phyloP scores from a whole-genome alignment of 306 rosid genomes.

The Arachis hypogaea region DNA sequence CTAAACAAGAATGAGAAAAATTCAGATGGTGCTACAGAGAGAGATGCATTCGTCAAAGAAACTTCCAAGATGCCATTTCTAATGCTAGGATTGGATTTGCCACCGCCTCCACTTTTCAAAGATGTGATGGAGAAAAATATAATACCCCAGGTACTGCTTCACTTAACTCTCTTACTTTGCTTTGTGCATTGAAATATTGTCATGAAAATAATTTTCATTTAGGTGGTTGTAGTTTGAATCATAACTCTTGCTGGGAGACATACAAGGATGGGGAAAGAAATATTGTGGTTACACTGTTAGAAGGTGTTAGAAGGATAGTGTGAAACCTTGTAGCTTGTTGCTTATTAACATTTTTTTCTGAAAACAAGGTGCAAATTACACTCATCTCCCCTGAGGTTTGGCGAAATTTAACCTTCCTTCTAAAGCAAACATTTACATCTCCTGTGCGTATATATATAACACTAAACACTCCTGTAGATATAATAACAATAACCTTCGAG shows the following conservation, averaged over 20 bases:
- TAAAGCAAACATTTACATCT: no score
- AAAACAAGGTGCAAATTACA: neutral
- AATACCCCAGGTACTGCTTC: constrained; percentile 82
- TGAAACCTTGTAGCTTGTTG: no score
- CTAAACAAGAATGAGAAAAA: constrained; percentile 44
- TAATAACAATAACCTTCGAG: no score
- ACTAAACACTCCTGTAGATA: no score
- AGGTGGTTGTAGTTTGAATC: constrained; percentile 15
- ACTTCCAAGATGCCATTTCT: constrained; percentile 87
- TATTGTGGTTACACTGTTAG: constrained; percentile 9
- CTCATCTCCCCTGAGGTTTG: no score
- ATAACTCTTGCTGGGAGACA: constrained; percentile 6
- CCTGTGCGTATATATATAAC: no score
- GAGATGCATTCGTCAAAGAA: constrained; percentile 50
- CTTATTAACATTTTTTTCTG: neutral
- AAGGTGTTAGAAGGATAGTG: no score
- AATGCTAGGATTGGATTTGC: constrained; percentile 97
- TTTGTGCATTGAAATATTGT: constrained; percentile 25
- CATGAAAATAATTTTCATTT: neutral
- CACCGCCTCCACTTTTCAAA: constrained; percentile 96
- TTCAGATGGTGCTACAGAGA: constrained; percentile 55
- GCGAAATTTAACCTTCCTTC: no score
- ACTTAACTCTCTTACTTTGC: neutral
- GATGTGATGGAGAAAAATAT: constrained; percentile 99
- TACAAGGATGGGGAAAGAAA: neutral